phyloP scores from a whole-genome alignment of 164 flowering plant genomes.

The Berberis thunbergii region DNA sequence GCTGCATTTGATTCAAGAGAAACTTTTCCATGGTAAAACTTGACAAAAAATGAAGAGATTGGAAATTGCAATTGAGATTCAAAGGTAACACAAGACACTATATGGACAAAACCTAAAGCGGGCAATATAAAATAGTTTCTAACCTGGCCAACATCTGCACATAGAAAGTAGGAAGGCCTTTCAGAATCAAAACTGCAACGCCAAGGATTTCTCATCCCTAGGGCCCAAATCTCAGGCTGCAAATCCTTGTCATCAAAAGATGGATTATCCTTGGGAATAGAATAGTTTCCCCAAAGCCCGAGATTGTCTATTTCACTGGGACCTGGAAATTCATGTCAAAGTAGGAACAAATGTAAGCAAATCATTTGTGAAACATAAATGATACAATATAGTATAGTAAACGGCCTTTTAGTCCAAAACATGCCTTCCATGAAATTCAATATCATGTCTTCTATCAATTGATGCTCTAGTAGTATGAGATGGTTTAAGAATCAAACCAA shows the following conservation, averaged over 20 bases:
- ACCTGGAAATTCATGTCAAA: conserved; percentile 33
- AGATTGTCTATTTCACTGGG: conserved; percentile 35
- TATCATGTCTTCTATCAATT: not conserved
- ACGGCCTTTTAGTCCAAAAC: too few species aligned
- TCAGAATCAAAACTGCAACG: conserved; percentile 91
- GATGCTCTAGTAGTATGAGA: not conserved
- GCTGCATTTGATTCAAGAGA: too few species aligned
- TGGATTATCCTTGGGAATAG: conserved; percentile 86
- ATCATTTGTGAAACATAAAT: not conserved
- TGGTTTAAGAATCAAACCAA: too few species aligned
- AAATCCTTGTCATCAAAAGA: conserved; percentile 39
- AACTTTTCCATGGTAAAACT: too few species aligned
- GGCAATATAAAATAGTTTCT: not conserved
- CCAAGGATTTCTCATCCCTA: conserved; percentile 97
- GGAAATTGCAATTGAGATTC: not conserved
- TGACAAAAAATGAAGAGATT: too few species aligned
- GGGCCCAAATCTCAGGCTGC: conserved; percentile 85
- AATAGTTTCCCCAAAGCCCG: conserved; percentile 88
- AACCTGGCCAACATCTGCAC: conserved; percentile 91
- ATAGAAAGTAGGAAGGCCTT: conserved; percentile 79
- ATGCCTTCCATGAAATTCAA: not conserved
- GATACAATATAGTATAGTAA: too few species aligned
- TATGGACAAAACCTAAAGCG: not conserved
- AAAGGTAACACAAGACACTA: not conserved
- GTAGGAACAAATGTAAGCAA: conserved; percentile 2